Evolutionary conservation across 2,329 filamentous ascomycete species (phyloP), one percentile per base, ranked within the genome.

Genomic region (Colletotrichum filicis): DNA sequence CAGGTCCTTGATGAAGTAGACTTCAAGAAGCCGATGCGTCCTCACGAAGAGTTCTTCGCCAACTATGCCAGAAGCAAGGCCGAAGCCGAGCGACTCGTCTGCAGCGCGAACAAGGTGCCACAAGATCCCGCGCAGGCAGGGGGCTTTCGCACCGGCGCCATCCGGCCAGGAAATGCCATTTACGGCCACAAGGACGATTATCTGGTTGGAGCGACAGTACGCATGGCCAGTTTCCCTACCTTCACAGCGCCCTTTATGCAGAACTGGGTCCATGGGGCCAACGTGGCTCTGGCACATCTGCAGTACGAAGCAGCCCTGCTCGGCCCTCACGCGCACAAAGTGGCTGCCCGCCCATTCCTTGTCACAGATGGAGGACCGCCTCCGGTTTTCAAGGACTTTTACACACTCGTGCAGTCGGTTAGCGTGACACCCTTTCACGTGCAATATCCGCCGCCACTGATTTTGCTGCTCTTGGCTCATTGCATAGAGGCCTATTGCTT

Each of bases 221-320:
- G 77, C n/a, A 73, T 77, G 19, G 79, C 83, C 30, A 80, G 78
- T 12, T 77, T 81, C 53, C 82, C 83, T 3, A 86, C 83, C 57
- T 89, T 87, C 83, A 81, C 84, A 30, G 76, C 78, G 5, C 82
- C 83, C 19, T 79, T 86, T 32, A 80, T 88, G 30, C 87, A 89
- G 76, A 86, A 85, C 78, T 88, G 86, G 76, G 85, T 88, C 59
- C 82, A 85, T 73, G 83, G 82, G 5, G 84, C 85, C 66, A 90
- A 91, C 78, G 86, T 88, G 72, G 87, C 88, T 11, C 79, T 89
- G 22, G 87, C 85, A 5, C 88, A 91, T 75, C 81, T 90, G 4
- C 80, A 85, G 28, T 87, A 88, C 78, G 88, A 90, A 78, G 83
- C 84, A 22, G 86, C 86, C 6, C 83, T 91, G 1, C 75, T 87